A percentile compares a stretch with the other conserved stretches of the same genome.
These are phyloP conservation scores for Fusarium cyanostomum DNA, from an alignment of 2,329 filamentous ascomycete genomes.

Conservation along the genomic window DNA sequence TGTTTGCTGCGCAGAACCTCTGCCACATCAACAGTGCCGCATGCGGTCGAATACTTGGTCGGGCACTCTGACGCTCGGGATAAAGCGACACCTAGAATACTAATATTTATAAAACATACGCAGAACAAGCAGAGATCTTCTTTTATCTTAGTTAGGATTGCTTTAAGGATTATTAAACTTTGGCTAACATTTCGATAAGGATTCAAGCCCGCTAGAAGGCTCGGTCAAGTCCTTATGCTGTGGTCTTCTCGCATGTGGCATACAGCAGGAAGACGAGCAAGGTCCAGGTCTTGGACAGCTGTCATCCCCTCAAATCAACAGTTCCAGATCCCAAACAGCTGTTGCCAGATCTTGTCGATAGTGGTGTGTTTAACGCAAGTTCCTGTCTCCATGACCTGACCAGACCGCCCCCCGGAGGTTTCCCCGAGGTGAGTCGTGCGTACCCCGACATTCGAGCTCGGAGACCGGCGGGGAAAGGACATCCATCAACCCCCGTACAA, in stretches of 20 bases:
- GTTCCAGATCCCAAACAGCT: neutral
- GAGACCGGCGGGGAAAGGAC: constrained; percentile 39
- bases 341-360: neutral
- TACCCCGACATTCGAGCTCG: constrained; percentile 36
- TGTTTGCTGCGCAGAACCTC: constrained; percentile 2
- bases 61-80: too few relatives aligned
- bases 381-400: constrained; percentile 21
- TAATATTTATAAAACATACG: too few relatives aligned
- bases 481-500: too few relatives aligned
- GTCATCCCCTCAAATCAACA: neutral
- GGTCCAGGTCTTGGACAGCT: constrained; percentile 3
- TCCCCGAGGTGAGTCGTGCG: constrained; percentile 33
- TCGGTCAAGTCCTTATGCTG: too few relatives aligned
- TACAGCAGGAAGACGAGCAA: neutral
- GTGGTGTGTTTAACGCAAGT: constrained; percentile 16
- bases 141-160: too few relatives aligned
- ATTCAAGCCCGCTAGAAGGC: too few relatives aligned
- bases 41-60: neutral
- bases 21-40: constrained; percentile 7
- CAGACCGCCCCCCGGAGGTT: constrained; percentile 6
- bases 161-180: too few relatives aligned
- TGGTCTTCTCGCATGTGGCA: neutral
- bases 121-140: too few relatives aligned
- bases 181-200: too few relatives aligned
- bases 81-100: too few relatives aligned